Conservation (phyloP, 768 basidiomycete genomes). For the Glaciozyma antarctica region DNA sequence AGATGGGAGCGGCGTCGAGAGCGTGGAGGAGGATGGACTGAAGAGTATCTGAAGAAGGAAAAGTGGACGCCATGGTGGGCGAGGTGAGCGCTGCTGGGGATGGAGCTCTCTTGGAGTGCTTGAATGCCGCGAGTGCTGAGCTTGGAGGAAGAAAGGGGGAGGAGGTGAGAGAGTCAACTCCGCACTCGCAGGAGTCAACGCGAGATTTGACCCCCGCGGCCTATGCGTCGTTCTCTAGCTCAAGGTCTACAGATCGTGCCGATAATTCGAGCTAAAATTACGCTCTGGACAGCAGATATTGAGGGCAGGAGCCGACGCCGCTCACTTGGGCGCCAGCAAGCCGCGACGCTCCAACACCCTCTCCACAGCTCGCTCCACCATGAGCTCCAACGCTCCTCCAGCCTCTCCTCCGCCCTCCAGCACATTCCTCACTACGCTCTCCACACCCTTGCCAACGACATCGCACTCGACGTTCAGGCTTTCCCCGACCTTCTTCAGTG, state of each 20-base stretch:
- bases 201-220: too few relatives aligned
- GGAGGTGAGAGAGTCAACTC: neutral
- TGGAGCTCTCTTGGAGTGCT: too few relatives aligned
- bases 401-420: conserved; percentile 27
- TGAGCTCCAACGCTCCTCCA: conserved; percentile 33
- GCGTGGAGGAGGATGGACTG: conserved; percentile 26
- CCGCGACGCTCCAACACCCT: conserved; percentile 5
- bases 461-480: conserved; percentile 93
- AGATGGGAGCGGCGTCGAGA: conserved; percentile 35
- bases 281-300: too few relatives aligned
- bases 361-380: conserved; percentile 36
- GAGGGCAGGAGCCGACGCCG: too few relatives aligned
- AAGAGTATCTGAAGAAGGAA: conserved; percentile 2
- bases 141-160: too few relatives aligned
- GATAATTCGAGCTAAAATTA: too few relatives aligned
- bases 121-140: too few relatives aligned
- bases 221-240: too few relatives aligned
- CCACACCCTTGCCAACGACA: conserved; percentile 85
- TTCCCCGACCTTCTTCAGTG: conserved; percentile 61
- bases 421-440: conserved; percentile 57
- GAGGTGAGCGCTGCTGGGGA: neutral
- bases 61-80: neutral
- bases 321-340: too few relatives aligned
- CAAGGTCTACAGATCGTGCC: too few relatives aligned
- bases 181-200: too few relatives aligned